phyloP scores from a whole-genome alignment of 495 filamentous ascomycete species.

The Penicillium angulare region DNA sequence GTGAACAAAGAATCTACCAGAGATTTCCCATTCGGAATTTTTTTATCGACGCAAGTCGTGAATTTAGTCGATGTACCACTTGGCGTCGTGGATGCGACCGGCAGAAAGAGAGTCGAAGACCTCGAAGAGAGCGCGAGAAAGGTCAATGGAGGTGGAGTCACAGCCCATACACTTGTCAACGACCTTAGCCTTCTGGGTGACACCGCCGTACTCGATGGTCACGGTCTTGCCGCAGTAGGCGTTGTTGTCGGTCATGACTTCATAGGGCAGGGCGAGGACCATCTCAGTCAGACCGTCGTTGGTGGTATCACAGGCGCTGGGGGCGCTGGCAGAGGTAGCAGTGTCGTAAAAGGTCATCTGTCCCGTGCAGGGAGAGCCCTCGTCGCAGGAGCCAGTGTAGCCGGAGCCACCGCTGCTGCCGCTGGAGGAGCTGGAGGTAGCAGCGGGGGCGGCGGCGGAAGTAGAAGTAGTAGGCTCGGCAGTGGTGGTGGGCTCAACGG shows the following conservation, averaged over 20 bases:
- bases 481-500: conserved; percentile 3
- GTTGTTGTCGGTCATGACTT: conserved; percentile 59
- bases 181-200: conserved; percentile 53
- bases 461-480: conserved; percentile 9
- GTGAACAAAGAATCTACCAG: conserved; percentile 23
- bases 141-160: conserved; percentile 40
- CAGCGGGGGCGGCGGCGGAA: conserved; percentile 10
- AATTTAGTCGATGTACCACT: conserved; percentile 39
- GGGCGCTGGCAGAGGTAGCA: conserved; percentile 30
- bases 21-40: conserved; percentile 12
- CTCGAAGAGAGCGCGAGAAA: conserved; percentile 44
- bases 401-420: conserved; percentile 19
- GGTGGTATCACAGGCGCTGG: conserved; percentile 45
- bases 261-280: conserved; percentile 45
- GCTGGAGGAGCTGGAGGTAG: conserved; percentile 13
- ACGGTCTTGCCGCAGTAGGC: conserved; percentile 66
- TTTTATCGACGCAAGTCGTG: conserved; percentile 19
- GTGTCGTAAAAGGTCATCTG: conserved; percentile 50
- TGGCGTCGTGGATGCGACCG: conserved; percentile 33
- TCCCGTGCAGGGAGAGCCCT: conserved; percentile 36
- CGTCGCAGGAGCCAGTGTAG: conserved; percentile 35
- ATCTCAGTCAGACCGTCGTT: conserved; percentile 41
- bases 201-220: conserved; percentile 57
- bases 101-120: conserved; percentile 26
- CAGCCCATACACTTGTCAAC: conserved; percentile 80